phyloP scores from a whole-genome alignment of 495 filamentous ascomycete genomes.

The Rhizodiscina lignyota region DNA sequence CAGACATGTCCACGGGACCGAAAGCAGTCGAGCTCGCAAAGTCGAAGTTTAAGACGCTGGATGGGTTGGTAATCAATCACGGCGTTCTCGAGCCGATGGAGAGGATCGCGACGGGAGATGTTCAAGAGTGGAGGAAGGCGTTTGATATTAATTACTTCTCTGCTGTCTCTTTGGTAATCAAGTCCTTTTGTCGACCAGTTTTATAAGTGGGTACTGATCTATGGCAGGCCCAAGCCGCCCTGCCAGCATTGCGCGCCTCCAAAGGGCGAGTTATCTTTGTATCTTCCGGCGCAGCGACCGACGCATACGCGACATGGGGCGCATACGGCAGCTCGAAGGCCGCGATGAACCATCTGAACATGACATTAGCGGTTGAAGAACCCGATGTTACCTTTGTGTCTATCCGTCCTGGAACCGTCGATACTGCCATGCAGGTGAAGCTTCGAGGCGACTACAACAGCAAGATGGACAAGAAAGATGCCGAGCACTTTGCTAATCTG shows the following conservation, averaged over 20 bases:
- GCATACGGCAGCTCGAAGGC: slow-evolving; percentile 78
- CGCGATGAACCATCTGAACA: slow-evolving; percentile 65
- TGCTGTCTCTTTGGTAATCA: slow-evolving; percentile 56
- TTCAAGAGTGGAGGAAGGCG: slow-evolving; percentile 54
- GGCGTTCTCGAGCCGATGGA: slow-evolving; percentile 65
- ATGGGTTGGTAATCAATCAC: slow-evolving; percentile 80
- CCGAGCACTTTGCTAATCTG: slow-evolving; percentile 50
- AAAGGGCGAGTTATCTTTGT: slow-evolving; percentile 20
- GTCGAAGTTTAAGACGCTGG: slow-evolving; percentile 50
- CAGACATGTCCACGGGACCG: slow-evolving; percentile 42
- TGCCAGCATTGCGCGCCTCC: slow-evolving; percentile 50
- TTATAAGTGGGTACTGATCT: slow-evolving; percentile 2
- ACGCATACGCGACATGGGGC: slow-evolving; percentile 58
- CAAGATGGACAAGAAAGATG: slow-evolving; percentile 47
- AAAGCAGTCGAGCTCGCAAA: slow-evolving; percentile 47
- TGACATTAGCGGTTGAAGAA: slow-evolving; percentile 64
- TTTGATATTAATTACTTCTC: slow-evolving; percentile 81
- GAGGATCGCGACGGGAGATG: slow-evolving; percentile 42
- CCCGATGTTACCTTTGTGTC: slow-evolving; percentile 52
- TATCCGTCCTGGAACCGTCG: slow-evolving; percentile 69
- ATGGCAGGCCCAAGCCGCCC: slow-evolving; percentile 49
- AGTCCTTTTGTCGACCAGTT: no score
- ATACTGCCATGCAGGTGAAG: slow-evolving; percentile 85
- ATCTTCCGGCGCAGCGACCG: slow-evolving; percentile 34
- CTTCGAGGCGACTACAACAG: slow-evolving; percentile 53